A percentile compares a stretch with the other conserved stretches of the same genome.
Conservation (phyloP, 1,284 basidiomycete species). For the Mrakiaceae sp. region DNA sequence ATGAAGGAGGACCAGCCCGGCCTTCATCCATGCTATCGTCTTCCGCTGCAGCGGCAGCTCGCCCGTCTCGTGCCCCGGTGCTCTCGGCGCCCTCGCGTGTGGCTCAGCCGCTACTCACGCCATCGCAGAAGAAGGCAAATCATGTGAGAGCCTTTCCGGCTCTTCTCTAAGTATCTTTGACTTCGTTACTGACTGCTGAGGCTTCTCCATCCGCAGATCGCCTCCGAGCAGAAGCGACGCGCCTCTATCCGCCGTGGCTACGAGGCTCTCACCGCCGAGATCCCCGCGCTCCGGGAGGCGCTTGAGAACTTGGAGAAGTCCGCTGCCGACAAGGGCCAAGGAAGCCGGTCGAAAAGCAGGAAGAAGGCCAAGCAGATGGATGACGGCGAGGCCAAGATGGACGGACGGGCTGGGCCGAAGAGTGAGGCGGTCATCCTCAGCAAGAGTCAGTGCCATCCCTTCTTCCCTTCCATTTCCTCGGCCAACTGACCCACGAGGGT, state of each 20-base stretch:
- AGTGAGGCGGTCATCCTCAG: constrained; percentile 73
- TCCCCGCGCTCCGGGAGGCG: constrained; percentile 66
- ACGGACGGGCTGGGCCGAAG: constrained; percentile 67
- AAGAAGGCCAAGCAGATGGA: constrained; percentile 32
- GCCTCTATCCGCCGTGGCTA: constrained; percentile 81
- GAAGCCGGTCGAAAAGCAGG: constrained; percentile 23
- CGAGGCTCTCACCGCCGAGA: constrained; percentile 65
- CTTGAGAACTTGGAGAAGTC: constrained; percentile 37
- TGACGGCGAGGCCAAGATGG: constrained; percentile 49
- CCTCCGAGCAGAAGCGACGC: constrained; percentile 72
- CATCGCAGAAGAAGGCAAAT: constrained; percentile 82
- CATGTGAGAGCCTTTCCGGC: constrained; percentile 35
- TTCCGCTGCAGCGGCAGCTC: background rate
- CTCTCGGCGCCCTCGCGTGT: background rate
- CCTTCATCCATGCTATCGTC: background rate
- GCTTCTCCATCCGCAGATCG: constrained; percentile 39
- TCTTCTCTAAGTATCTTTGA: too few relatives aligned
- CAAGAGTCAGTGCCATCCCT: constrained; percentile 51
- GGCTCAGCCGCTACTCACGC: constrained; percentile 44
- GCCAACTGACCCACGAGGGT: too few relatives aligned
- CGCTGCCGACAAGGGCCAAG: constrained; percentile 17
- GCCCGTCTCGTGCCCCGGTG: background rate
- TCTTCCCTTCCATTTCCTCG: background rate
- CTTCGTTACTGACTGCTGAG: too few relatives aligned
- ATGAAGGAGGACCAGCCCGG: background rate